Conservation (phyloP, 805 yeast species). For the Nakazawaea molendinolei region DNA sequence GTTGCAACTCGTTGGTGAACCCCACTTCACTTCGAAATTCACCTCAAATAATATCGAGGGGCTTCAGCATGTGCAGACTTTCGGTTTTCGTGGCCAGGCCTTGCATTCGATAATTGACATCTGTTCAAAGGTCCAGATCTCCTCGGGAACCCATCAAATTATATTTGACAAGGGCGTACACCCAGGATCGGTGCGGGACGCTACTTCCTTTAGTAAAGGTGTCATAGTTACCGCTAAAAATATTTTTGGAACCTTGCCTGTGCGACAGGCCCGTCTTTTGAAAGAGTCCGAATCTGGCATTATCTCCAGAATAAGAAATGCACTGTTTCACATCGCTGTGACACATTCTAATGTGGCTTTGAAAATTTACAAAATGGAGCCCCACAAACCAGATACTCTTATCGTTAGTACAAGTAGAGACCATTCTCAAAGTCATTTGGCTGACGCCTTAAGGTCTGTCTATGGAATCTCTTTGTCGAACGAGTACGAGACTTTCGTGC, state of each 20-base stretch:
- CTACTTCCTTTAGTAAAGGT: constrained; percentile 21
- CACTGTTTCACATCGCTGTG: constrained; percentile 24
- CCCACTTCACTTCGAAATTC: constrained; percentile 53
- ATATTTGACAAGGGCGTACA: constrained; percentile 15
- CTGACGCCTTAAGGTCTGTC: constrained; percentile 19
- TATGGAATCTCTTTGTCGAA: constrained; percentile 23
- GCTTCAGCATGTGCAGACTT: constrained; percentile 32
- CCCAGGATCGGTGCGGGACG: background rate
- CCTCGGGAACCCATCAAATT: constrained; percentile 34
- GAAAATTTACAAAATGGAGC: constrained; percentile 11
- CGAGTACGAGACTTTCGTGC: constrained; percentile 22
- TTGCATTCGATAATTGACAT: constrained; percentile 45
- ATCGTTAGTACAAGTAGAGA: too few species aligned
- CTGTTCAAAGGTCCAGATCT: constrained; percentile 35
- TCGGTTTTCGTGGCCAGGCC: constrained; percentile 76
- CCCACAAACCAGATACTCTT: background rate
- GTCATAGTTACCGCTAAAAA: constrained; percentile 31
- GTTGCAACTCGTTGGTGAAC: constrained; percentile 37
- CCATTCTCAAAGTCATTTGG: constrained; percentile 9
- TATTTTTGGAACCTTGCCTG: constrained; percentile 38
- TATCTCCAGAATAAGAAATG: constrained; percentile 23
- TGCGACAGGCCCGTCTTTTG: constrained; percentile 27
- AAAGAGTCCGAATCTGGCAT: constrained; percentile 18
- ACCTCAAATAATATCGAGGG: constrained; percentile 22
- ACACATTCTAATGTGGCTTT: constrained; percentile 20